Evolutionary conservation across 495 filamentous ascomycete species (phyloP), one percentile per base, ranked within the genome.

Genomic region (Xylaria acuta): DNA sequence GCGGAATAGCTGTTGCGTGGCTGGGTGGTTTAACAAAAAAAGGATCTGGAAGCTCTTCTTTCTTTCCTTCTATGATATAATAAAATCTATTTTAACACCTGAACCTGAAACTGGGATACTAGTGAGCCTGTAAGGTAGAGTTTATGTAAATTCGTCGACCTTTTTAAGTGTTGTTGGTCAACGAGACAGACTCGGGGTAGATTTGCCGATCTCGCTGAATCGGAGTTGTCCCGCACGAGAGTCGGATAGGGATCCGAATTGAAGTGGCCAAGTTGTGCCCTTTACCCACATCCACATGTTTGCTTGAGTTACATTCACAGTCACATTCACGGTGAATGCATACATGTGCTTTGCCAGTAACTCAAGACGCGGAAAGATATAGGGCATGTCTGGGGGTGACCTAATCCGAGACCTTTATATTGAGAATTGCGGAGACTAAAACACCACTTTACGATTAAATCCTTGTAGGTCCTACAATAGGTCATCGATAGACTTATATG

Each of bases 151-250:
- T 51, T 22, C 47, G 58, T n/a, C 58, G 12, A 59, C 27, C 30
- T 14, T 1, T n/a, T n/a, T n/a, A n/a, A n/a, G 16, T 3, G 8
- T 11, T 20, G 32, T n/a, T 53, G 20, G 34, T 56, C 32, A n/a
- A 20, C 47, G 11, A n/a, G n/a, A 36, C 30, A 8, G 62, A 2
- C 49, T 62, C 53, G 53, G 66, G 40, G 47, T 56, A 47, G 27
- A 58, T 69, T 0, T n/a, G 38, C 67, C 67, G 67, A 69, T 60
- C 40, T 69, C 67, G 67, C 67, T 62, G 54, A 20, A 34, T 69
- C 40, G 67, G 67, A 38, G 53, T 69, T 69, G 54, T 58, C 54
- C 67, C 67, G 67, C 67, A 69, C 53, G 51, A 69, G 34, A 27
- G 11, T 43, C 49, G 65, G 65, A 43, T 54, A 2, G 16, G 8